Evolutionary conservation across 441 rosid species (phyloP).

Genomic region (Gossypium lobatum): DNA sequence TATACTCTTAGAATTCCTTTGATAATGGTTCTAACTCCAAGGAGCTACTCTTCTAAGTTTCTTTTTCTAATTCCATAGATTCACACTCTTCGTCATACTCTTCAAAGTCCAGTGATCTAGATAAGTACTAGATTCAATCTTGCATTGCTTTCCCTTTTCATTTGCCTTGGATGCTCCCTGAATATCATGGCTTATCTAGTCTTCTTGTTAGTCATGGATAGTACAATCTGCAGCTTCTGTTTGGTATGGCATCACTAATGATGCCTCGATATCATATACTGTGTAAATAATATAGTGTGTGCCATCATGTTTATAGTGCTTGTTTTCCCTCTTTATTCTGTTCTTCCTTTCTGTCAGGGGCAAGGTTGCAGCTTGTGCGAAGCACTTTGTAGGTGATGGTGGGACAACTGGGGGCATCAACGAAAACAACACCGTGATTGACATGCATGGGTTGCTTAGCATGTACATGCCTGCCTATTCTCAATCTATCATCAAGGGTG

Average conservation of each 20-base stretch:
- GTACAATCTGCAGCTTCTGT: neutral
- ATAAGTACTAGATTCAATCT: neutral
- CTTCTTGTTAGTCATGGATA: neutral
- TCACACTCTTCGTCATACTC: neutral
- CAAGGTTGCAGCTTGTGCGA: slow-evolving; percentile 1
- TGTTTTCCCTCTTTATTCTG: neutral
- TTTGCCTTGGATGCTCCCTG: neutral
- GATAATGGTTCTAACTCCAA: neutral
- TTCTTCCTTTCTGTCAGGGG: neutral
- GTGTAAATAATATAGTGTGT: neutral
- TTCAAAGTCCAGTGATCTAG: neutral
- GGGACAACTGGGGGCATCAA: neutral
- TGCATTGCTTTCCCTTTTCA: neutral
- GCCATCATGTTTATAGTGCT: neutral
- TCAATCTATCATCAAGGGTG: slow-evolving; percentile 2
- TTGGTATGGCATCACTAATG: neutral
- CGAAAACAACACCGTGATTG: neutral
- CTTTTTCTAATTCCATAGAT: neutral
- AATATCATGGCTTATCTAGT: neutral
- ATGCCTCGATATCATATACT: neutral
- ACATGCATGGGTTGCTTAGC: slow-evolving; percentile 7
- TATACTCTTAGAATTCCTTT: neutral
- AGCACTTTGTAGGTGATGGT: slow-evolving; percentile 4
- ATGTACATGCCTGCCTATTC: slow-evolving; percentile 7
- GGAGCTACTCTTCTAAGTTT: neutral